These are phyloP conservation scores for Leccinum pachyderme DNA, from an alignment of 1,284 basidiomycete genomes.

Conservation along the genomic window DNA sequence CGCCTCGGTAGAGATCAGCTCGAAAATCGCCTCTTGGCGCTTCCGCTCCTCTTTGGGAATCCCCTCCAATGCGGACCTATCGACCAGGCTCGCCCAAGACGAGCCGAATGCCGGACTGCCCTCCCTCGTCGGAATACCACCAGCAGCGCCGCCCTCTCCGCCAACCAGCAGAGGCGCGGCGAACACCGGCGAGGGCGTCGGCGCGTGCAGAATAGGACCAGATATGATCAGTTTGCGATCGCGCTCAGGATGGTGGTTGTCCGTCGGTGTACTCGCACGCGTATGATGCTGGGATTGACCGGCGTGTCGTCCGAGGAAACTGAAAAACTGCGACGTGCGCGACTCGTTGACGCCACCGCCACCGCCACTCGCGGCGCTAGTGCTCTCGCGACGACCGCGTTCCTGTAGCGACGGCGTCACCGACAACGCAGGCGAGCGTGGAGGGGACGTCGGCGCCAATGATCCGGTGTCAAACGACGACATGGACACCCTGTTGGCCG, in stretches of 20 bases:
- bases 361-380: not conserved
- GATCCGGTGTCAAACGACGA: slow-evolving; percentile 56
- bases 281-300: slow-evolving; percentile 21
- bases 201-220: slow-evolving; percentile 50
- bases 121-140: slow-evolving; percentile 30
- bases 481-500: slow-evolving; percentile 49
- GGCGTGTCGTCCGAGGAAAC: slow-evolving; percentile 54
- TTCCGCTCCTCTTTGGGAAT: slow-evolving; percentile 78
- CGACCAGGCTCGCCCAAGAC: slow-evolving; percentile 90
- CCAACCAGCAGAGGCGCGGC: not conserved
- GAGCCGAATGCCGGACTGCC: slow-evolving; percentile 64
- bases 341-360: slow-evolving; percentile 21
- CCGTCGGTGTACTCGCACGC: slow-evolving; percentile 25
- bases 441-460: slow-evolving; percentile 42
- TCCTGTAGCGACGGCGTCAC: slow-evolving; percentile 27
- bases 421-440: slow-evolving; percentile 34
- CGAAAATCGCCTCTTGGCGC: slow-evolving; percentile 91
- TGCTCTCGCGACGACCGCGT: slow-evolving; percentile 4
- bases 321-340: slow-evolving; percentile 44
- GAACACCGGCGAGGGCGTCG: slow-evolving; percentile 6
- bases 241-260: slow-evolving; percentile 28
- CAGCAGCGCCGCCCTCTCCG: slow-evolving; percentile 17
- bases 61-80: slow-evolving; percentile 74
- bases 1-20: slow-evolving; percentile 85
- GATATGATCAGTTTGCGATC: slow-evolving; percentile 53